phyloP scores from a whole-genome alignment of 371 early-diverging fungal genomes.

The Mucor mucedo region DNA sequence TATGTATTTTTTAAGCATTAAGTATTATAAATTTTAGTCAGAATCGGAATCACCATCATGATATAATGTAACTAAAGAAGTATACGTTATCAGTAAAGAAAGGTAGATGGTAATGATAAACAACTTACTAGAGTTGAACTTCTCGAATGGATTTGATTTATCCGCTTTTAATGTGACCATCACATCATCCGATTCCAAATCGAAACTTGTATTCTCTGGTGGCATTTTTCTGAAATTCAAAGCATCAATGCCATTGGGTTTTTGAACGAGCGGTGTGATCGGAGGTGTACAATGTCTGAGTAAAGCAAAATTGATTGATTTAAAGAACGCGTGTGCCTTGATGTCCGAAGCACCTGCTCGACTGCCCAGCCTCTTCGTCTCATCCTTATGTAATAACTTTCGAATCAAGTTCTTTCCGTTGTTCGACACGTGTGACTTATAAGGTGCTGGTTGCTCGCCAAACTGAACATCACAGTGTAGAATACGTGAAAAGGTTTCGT shows the following conservation, averaged over 20 bases:
- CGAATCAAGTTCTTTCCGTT: conserved; percentile 74
- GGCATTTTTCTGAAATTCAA: conserved; percentile 68
- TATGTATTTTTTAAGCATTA: not conserved
- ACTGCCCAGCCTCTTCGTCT: conserved; percentile 80
- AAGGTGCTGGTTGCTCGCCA: conserved; percentile 57
- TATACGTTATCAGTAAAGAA: not conserved
- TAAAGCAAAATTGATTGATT: conserved; percentile 88
- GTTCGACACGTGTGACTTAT: conserved; percentile 38
- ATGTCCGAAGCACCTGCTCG: conserved; percentile 93
- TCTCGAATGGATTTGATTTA: conserved; percentile 33
- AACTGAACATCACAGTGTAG: conserved; percentile 80
- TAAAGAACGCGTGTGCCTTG: conserved; percentile 91
- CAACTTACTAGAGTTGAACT: conserved; percentile 37
- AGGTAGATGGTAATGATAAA: not conserved
- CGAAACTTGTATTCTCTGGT: conserved; percentile 22
- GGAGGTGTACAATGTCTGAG: conserved; percentile 86
- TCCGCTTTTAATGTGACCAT: conserved; percentile 27
- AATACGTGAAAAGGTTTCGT: conserved; percentile 85
- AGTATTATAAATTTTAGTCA: conserved; percentile 3
- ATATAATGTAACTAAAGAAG: conserved; percentile 58
- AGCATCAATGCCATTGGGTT: conserved; percentile 62
- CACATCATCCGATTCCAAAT: conserved; percentile 33
- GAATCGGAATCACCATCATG: conserved; percentile 66
- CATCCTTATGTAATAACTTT: conserved; percentile 85
- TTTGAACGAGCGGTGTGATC: conserved; percentile 74